Conservation (phyloP, 306 rosid genomes). For the Castanea crenata region DNA sequence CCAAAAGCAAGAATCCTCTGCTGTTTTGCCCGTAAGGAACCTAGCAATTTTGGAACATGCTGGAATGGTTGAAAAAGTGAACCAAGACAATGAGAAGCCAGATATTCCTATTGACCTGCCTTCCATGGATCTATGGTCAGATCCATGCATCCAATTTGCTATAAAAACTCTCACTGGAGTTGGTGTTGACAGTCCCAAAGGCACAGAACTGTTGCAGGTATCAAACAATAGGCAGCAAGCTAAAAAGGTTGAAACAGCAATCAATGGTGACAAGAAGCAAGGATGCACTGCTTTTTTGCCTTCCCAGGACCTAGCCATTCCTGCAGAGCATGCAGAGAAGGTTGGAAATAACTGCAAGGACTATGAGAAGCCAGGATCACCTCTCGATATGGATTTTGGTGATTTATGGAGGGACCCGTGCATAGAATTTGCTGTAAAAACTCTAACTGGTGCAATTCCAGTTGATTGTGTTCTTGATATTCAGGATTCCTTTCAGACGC, state of each 20-base stretch:
- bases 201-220: conserved; percentile 23
- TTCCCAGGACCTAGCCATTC: conserved; percentile 3
- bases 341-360: conserved; percentile 16
- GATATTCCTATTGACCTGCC: conserved; percentile 43
- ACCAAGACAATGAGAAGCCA: conserved; percentile 27
- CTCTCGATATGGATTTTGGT: conserved; percentile 29
- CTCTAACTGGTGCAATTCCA: conserved; percentile 66
- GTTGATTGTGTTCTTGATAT: conserved; percentile 43
- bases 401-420: conserved; percentile 72
- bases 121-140: conserved; percentile 57
- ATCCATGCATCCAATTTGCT: conserved; percentile 95
- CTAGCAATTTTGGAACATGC: conserved; percentile 11
- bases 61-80: conserved; percentile 23
- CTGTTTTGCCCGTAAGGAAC: conserved; percentile 21
- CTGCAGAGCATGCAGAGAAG: conserved; percentile 15
- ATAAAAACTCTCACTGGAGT: conserved; percentile 70
- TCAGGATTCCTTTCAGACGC: conserved; percentile 46
- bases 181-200: conserved; percentile 37
- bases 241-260: conserved; percentile 18
- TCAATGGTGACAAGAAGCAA: conserved; percentile 1
- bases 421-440: conserved; percentile 74
- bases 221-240: conserved; percentile 18
- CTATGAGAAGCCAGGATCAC: conserved; percentile 35
- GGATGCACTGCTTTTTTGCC: conserved; percentile 21
- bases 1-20: conserved; percentile 5